phyloP scores from a whole-genome alignment of 495 filamentous ascomycete genomes.

The Parathielavia hyrcaniae region DNA sequence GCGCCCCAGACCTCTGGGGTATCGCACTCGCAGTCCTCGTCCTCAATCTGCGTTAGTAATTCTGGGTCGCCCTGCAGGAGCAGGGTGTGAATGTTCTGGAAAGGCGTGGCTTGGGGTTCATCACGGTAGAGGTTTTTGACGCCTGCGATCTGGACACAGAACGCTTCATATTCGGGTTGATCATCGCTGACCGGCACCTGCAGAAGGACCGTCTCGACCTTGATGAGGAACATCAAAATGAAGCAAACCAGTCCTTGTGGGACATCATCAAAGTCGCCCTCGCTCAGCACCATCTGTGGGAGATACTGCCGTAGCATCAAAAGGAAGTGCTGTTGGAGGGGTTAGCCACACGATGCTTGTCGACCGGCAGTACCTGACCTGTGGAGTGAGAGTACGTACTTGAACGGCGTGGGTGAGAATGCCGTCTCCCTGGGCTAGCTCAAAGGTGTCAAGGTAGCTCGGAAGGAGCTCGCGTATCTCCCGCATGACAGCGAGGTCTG shows the following conservation, averaged over 20 bases:
- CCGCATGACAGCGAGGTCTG: slow-evolving; percentile 20
- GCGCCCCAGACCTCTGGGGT: slow-evolving; percentile 24
- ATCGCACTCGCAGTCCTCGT: slow-evolving; percentile 25
- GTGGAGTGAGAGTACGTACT: too few species aligned
- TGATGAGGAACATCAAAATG: slow-evolving; percentile 21
- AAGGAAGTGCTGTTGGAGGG: background rate
- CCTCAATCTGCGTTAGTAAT: slow-evolving; percentile 20
- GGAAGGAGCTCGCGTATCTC: slow-evolving; percentile 21
- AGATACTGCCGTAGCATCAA: background rate
- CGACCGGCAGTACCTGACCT: too few species aligned
- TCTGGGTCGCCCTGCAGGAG: slow-evolving; percentile 24
- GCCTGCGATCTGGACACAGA: slow-evolving; percentile 7
- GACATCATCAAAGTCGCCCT: slow-evolving; percentile 18
- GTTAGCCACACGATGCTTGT: too few species aligned
- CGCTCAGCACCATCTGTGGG: background rate
- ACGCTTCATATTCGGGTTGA: slow-evolving; percentile 20
- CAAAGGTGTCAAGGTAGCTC: slow-evolving; percentile 12
- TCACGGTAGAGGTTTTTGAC: slow-evolving; percentile 14
- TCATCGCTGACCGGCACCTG: slow-evolving; percentile 30
- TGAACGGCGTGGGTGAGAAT: slow-evolving; percentile 2
- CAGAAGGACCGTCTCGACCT: slow-evolving; percentile 27
- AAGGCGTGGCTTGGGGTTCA: background rate
- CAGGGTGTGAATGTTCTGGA: slow-evolving; percentile 14
- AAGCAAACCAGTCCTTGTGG: slow-evolving; percentile 25
- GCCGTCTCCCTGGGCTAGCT: background rate